phyloP scores from a whole-genome alignment of 805 yeast genomes.

The Wickerhamomyces ciferrii region DNA sequence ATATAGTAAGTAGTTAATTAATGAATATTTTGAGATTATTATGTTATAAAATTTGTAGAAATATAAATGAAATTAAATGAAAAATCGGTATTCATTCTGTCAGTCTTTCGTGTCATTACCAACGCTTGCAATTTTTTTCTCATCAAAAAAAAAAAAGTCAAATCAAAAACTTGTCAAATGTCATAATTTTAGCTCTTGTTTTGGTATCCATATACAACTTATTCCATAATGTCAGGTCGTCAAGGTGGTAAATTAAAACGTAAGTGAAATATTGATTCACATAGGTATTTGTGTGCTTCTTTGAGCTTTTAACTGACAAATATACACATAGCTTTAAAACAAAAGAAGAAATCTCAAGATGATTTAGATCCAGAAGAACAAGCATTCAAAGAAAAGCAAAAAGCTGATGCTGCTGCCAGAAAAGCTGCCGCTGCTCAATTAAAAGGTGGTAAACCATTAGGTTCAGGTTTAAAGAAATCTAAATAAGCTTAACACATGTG shows the following conservation, averaged over 20 bases:
- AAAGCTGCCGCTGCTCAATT: slow-evolving; percentile 88
- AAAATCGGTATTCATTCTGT: not conserved
- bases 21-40: too few species aligned
- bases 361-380: slow-evolving; percentile 81
- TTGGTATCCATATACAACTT: not conserved
- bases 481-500: not conserved
- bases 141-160: not conserved
- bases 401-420: slow-evolving; percentile 90
- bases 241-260: slow-evolving; percentile 98
- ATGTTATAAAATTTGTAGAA: too few species aligned
- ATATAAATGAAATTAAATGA: too few species aligned
- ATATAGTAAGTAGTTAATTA: too few species aligned
- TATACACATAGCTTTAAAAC: slow-evolving; percentile 33
- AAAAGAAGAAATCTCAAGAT: slow-evolving; percentile 76
- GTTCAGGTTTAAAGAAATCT: slow-evolving; percentile 95
- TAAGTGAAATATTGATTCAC: too few species aligned
- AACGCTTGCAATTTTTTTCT: not conserved
- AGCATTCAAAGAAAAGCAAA: slow-evolving; percentile 91
- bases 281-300: too few species aligned
- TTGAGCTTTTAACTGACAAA: too few species aligned
- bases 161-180: not conserved
- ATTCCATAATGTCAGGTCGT: slow-evolving; percentile 73
- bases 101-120: not conserved
- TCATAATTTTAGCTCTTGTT: not conserved
- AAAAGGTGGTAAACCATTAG: slow-evolving; percentile 85